Evolutionary conservation across 2,329 filamentous ascomycete genomes (phyloP).

Genomic region (Sphaerulina vaccinii): DNA sequence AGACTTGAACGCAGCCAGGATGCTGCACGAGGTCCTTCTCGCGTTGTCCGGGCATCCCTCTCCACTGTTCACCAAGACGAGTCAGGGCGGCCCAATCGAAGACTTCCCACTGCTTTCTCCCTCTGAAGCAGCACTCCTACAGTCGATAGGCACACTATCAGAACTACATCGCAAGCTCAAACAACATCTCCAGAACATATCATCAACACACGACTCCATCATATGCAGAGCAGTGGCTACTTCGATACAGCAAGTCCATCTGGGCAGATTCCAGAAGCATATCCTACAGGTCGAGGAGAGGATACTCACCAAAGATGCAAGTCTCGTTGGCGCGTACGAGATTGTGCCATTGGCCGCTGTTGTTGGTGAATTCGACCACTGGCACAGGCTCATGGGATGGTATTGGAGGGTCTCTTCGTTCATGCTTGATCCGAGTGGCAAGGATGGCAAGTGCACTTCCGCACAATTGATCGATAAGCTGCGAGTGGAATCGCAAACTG

Average conservation of each 20-base stretch:
- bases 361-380: slow-evolving; percentile 80
- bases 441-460: slow-evolving; percentile 28
- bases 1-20: slow-evolving; percentile 41
- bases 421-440: slow-evolving; percentile 52
- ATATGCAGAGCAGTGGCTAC: slow-evolving; percentile 86
- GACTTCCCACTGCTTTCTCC: slow-evolving; percentile 62
- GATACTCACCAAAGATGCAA: slow-evolving; percentile 73
- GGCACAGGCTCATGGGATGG: slow-evolving; percentile 84
- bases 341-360: slow-evolving; percentile 88
- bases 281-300: slow-evolving; percentile 79
- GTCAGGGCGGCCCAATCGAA: slow-evolving; percentile 25
- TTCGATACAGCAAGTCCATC: slow-evolving; percentile 70
- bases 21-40: slow-evolving; percentile 98
- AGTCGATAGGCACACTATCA: slow-evolving; percentile 73
- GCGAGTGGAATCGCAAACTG: slow-evolving; percentile 75
- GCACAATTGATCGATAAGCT: slow-evolving; percentile 75
- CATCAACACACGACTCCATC: slow-evolving; percentile 69
- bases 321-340: slow-evolving; percentile 83
- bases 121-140: slow-evolving; percentile 78
- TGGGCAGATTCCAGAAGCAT: slow-evolving; percentile 77
- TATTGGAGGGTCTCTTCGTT: slow-evolving; percentile 71
- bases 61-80: slow-evolving; percentile 66
- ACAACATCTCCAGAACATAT: slow-evolving; percentile 64
- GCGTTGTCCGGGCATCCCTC: slow-evolving; percentile 93
- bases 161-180: slow-evolving; percentile 73